phyloP scores from a whole-genome alignment of 2,329 filamentous ascomycete genomes.

The Achaetomium macrosporum region DNA sequence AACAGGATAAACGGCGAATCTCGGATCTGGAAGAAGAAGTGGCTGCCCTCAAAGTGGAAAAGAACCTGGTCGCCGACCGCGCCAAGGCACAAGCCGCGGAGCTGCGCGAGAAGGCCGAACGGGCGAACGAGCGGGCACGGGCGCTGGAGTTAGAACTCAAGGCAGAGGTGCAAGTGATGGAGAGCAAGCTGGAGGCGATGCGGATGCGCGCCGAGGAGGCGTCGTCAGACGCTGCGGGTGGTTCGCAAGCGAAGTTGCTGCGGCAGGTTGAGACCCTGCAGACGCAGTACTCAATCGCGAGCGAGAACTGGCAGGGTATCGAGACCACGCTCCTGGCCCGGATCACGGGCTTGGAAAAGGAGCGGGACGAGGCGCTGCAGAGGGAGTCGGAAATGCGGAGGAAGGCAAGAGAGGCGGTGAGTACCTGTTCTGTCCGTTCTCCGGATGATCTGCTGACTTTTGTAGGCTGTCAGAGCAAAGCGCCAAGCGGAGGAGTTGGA shows the following conservation, averaged over 20 bases:
- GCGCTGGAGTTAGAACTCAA: slow-evolving; percentile 71
- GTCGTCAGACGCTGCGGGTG: slow-evolving; percentile 72
- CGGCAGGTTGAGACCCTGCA: slow-evolving; percentile 94
- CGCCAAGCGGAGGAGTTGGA: slow-evolving; percentile 80
- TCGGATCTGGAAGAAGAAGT: slow-evolving; percentile 52
- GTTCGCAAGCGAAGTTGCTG: slow-evolving; percentile 81
- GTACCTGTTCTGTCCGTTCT: slow-evolving; percentile 27
- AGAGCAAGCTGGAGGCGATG: slow-evolving; percentile 85
- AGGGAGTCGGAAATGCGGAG: slow-evolving; percentile 83
- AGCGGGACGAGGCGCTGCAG: slow-evolving; percentile 77
- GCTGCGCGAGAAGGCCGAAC: slow-evolving; percentile 65
- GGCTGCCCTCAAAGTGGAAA: slow-evolving; percentile 69
- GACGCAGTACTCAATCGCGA: slow-evolving; percentile 88
- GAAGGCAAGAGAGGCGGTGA: slow-evolving; percentile 80
- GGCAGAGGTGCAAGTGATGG: slow-evolving; percentile 69
- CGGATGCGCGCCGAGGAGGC: slow-evolving; percentile 82
- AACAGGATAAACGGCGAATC: slow-evolving; percentile 52
- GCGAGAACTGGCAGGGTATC: slow-evolving; percentile 96
- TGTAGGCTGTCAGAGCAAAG: slow-evolving; percentile 56
- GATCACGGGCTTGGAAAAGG: slow-evolving; percentile 74
- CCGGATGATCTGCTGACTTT: slow-evolving; percentile 25
- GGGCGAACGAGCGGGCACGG: slow-evolving; percentile 63
- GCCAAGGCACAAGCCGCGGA: slow-evolving; percentile 64
- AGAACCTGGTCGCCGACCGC: slow-evolving; percentile 62
- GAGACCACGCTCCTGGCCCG: slow-evolving; percentile 78